Conservation (phyloP, 129 eudicot genomes). For the Heracleum sosnowskyi region DNA sequence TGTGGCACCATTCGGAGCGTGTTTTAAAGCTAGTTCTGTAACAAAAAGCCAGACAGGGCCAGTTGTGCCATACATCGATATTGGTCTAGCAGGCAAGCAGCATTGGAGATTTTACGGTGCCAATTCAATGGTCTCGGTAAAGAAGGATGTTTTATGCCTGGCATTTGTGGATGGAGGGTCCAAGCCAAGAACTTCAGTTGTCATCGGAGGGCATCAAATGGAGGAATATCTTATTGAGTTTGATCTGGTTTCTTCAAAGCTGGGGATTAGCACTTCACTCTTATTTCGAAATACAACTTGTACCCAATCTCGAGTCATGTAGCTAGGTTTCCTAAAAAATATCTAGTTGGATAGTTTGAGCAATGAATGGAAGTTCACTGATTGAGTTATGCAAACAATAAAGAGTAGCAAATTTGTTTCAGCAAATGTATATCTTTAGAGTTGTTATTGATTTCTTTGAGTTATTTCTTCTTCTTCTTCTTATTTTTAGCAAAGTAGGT, state of each 20-base stretch:
- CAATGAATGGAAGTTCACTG: background rate
- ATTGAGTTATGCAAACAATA: background rate
- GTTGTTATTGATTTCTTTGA: no score
- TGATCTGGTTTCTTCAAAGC: background rate
- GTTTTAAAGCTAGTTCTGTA: constrained; percentile 21
- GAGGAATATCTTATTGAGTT: constrained; percentile 5
- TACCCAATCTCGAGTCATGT: background rate
- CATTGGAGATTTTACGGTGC: constrained; percentile 33
- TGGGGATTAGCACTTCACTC: constrained; percentile 11
- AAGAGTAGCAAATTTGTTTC: no score
- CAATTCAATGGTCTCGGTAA: constrained; percentile 26
- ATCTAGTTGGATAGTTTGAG: no score
- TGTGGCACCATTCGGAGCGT: constrained; percentile 31
- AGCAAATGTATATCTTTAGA: no score
- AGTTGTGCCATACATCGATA: constrained; percentile 11
- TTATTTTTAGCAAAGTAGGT: no score
- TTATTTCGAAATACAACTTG: background rate
- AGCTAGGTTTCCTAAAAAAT: background rate
- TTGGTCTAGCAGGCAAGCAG: constrained; percentile 11
- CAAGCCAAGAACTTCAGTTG: constrained; percentile 1
- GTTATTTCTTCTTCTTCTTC: no score
- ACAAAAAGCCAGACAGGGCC: constrained; percentile 15
- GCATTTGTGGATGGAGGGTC: constrained; percentile 10
- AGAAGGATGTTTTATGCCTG: constrained; percentile 23
- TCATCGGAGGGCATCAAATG: constrained; percentile 6